Evolutionary conservation across 306 rosid species (phyloP).

Genomic region (Lotus japonicus): DNA sequence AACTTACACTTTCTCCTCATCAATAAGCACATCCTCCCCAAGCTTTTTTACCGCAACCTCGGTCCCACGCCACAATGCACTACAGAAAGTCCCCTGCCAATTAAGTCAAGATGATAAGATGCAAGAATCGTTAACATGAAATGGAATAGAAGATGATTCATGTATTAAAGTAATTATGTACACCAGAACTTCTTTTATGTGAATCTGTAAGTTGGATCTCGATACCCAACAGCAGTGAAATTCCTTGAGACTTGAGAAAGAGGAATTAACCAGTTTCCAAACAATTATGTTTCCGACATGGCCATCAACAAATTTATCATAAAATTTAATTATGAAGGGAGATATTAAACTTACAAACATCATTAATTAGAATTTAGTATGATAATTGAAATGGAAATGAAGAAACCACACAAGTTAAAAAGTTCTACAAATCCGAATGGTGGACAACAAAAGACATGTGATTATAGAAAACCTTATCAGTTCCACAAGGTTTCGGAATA

Average conservation of each 20-base stretch:
- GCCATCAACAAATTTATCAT: not conserved
- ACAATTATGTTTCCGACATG: not conserved
- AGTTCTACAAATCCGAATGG: not conserved
- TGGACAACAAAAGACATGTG: not conserved
- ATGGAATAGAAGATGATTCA: not conserved
- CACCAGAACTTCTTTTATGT: not conserved
- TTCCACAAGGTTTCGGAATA: not conserved
- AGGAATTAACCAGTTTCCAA: not conserved
- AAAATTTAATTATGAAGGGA: not conserved
- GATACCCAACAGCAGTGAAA: not conserved
- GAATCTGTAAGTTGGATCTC: not conserved
- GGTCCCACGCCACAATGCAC: slow-evolving; percentile 89
- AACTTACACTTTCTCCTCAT: slow-evolving; percentile 88
- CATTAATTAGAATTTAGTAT: not conserved
- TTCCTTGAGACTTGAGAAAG: slow-evolving; percentile 1
- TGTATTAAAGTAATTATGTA: not conserved
- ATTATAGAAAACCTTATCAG: not conserved
- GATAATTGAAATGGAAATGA: not conserved
- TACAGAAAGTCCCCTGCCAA: slow-evolving; percentile 76
- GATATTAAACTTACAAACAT: not conserved
- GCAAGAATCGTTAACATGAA: slow-evolving; percentile 7
- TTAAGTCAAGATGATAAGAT: slow-evolving; percentile 5
- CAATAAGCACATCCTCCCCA: slow-evolving; percentile 52
- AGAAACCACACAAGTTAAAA: not conserved
- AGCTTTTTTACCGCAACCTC: slow-evolving; percentile 88